Base-by-base conservation (phyloP, 2,329 filamentous ascomycete species). In the Stagonosporopsis rhizophila region DNA sequence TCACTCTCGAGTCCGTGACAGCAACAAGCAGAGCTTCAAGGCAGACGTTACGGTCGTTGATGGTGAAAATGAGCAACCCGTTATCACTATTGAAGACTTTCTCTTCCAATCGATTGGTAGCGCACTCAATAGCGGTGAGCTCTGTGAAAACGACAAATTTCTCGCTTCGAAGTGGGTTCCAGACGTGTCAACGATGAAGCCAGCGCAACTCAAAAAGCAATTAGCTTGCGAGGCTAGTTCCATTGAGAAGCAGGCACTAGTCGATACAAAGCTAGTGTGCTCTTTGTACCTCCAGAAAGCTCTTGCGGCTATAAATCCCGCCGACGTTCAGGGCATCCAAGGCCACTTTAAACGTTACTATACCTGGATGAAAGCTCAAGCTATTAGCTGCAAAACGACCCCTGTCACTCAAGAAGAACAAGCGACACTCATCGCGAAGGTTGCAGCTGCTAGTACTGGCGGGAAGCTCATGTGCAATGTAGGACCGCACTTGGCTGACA, bases 11-110 rank as follows among this genome's bases (percentile, higher is more conserved):
- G 25, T 27, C 25, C 25, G 25, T 20, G 28, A 32, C 25, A 12
- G 64, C 67, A 61, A 66, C 22, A 39, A 44, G 2, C 52, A 71
- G 49, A 44, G 55, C 6, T 67, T 66, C 32, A 41, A 34, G 27
- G 51, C 51, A 19, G 44, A 14, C 3, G 44, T 54, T 14, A 54
- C 51, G 28, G 51, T 54, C 11, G 20, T 42, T 11, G 44, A 48
- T 47, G 38, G 25, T 14, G 30, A 54, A 3, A 15, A 48, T 4
- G 38, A 27, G 20, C 4, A 42, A 2, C 11, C 17, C 4, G 51
- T 54, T 28, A 47, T 54, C 37, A 54, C 42, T 3, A 44, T 54
- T 11, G 51, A 48, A 15, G 44, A 48, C n/a, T 54, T 54, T 20
- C 19, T 47, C 28, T 48, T 54, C 20, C 51, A 48, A 28, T 54